Evolutionary conservation across 495 filamentous ascomycete species (phyloP).

Genomic region (Penicillium crystallinum): DNA sequence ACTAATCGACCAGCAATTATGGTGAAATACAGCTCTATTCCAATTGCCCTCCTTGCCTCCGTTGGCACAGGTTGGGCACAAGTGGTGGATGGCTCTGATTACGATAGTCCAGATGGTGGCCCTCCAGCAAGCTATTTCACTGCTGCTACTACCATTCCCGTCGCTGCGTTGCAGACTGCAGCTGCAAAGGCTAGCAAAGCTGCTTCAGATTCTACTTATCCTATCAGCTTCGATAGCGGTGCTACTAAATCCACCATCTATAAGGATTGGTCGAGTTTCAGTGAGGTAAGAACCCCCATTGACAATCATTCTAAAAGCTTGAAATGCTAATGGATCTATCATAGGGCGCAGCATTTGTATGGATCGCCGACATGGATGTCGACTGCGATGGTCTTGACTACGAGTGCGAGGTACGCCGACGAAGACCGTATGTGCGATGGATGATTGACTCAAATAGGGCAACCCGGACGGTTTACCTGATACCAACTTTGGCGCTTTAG

Average conservation of each 20-base stretch:
- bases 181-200: constrained; percentile 20
- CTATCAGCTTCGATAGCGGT: constrained; percentile 15
- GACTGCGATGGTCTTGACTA: constrained; percentile 37
- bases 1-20: neutral
- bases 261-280: constrained; percentile 28
- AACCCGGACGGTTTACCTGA: constrained; percentile 28
- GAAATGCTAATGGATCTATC: neutral
- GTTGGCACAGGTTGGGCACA: constrained; percentile 13
- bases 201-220: constrained; percentile 23
- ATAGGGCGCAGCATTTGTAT: constrained; percentile 33
- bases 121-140: constrained; percentile 28
- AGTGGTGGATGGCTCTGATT: constrained; percentile 20
- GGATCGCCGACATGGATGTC: constrained; percentile 37
- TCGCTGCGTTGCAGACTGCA: constrained; percentile 23
- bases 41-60: constrained; percentile 8
- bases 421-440: neutral
- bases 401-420: constrained; percentile 20
- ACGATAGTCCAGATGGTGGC: constrained; percentile 21
- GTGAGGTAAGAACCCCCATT: constrained; percentile 10
- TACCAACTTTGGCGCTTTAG: constrained; percentile 35
- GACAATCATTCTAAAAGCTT: neutral
- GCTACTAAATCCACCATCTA: constrained; percentile 26
- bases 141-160: constrained; percentile 21
- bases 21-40: constrained; percentile 4
- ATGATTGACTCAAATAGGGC: constrained; percentile 16